Evolutionary conservation across 495 filamentous ascomycete genomes (phyloP), one percentile per base, ranked within the genome.

Genomic region (Talaromyces adpressus): DNA sequence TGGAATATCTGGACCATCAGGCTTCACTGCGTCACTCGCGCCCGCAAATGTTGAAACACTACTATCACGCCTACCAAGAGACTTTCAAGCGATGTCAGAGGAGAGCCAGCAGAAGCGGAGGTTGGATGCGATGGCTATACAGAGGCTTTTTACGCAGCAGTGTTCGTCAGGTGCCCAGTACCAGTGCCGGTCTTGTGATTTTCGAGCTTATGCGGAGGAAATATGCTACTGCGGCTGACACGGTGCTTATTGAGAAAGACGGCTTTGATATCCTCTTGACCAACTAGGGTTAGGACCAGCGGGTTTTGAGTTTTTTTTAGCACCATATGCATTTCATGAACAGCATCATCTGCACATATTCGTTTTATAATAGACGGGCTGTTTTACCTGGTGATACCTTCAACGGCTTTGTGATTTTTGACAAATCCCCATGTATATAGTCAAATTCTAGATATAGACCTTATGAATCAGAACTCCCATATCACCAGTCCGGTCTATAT

Each of bases 191-290:
- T 0, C 71, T 97, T 61, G 89, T 97, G 64, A 91, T 94, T 54
- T 97, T 97, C 71, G 92, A 97, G 72, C 65, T 97, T 36, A 86
- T 96, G 22, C 80, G 92, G 65, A 82, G 92, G 60, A 89, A 89
- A 72, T 95, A 92, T 73, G 88, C 88, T 7, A 80, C 75, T 61
- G 77, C 85, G 4, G 82, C 81, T 14, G 89, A 92, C 59, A 87
- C 86, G 65, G 86, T 84, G 6, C 79, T 79, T 59, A 87, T 89
- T 54, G 68, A 79, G 62, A 82, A 82, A 67, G 89, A 91, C 65
- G 87, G 89, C 25, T 91, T 89, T 66, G 85, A 91, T 70, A 92
- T 94, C 69, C 72, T 92, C 45, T 73, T 92, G 56, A 73, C 71
- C 6, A 83, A 67, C 36, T 27, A 66, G 30, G 25, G 14, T 22